Evolutionary conservation across 805 yeast genomes (phyloP).

Genomic region (Metschnikowia drakensbergensis): DNA sequence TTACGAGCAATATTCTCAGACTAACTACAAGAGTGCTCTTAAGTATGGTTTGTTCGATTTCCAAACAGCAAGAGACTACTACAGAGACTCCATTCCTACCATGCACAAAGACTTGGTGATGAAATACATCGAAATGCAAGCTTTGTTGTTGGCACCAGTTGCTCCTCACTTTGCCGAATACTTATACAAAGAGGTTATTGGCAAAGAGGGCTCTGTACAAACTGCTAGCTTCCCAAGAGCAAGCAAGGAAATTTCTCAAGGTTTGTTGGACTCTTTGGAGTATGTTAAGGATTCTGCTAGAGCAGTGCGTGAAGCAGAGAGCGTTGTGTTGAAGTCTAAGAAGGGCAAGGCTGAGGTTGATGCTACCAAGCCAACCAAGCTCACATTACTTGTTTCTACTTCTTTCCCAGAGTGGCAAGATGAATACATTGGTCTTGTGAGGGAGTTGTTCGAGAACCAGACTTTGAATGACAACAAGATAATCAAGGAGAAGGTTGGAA

Average conservation of each 20-base stretch:
- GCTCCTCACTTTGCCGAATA: constrained; percentile 96
- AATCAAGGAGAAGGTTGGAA: constrained; percentile 64
- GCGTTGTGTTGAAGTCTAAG: constrained; percentile 71
- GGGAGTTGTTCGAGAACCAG: constrained; percentile 65
- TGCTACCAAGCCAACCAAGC: constrained; percentile 62
- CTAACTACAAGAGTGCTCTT: constrained; percentile 84
- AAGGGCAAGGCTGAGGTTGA: constrained; percentile 83
- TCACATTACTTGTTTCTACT: constrained; percentile 69
- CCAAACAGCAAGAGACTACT: constrained; percentile 94
- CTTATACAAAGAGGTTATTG: constrained; percentile 78
- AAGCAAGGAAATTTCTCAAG: constrained; percentile 58
- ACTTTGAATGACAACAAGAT: constrained; percentile 61
- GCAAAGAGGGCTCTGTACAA: constrained; percentile 64
- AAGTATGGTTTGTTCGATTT: constrained; percentile 89
- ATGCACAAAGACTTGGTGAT: constrained; percentile 84
- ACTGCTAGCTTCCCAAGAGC: constrained; percentile 76
- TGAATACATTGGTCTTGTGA: constrained; percentile 60
- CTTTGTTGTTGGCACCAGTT: constrained; percentile 79
- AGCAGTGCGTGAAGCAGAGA: constrained; percentile 90
- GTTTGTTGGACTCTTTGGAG: constrained; percentile 62
- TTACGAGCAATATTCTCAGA: constrained; percentile 60
- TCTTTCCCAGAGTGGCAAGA: constrained; percentile 77
- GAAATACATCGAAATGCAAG: constrained; percentile 83
- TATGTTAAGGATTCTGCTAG: constrained; percentile 79
- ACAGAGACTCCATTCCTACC: constrained; percentile 69